Base-by-base conservation (phyloP, 176 grass and related monocot genomes). In the Alloteropsis semialata region DNA sequence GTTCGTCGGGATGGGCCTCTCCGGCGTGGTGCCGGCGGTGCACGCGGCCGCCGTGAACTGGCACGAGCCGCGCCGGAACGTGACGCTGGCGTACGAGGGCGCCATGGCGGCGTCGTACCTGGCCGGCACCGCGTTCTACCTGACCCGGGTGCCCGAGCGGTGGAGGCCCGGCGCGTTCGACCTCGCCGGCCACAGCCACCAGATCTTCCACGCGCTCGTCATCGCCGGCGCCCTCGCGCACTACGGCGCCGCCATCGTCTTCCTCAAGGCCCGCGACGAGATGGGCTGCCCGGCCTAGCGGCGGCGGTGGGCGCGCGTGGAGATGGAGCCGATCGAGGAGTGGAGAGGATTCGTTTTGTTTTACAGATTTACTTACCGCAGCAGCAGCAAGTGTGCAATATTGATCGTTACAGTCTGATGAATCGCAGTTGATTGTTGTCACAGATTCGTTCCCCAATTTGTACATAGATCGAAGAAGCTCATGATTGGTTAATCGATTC, bases 131-230 rank as follows among this genome's bases (percentile, higher is more conserved):
- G 85, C 66, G 0, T 93, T 98, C 74, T 98, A 98, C 55, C 71
- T 93, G 51, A 77, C 84, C 13, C 82, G 96, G 34, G 83, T 96
- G 64, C 96, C 96, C 0, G 93, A 99, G 79, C 84, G 96, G 69
- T 99, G 96, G 96, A 69, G 62, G 48, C 93, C 96, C 4, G 91
- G 96, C 6, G 64, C 58, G 36, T 99, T 99, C 50, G 96, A 99
- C 29, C 81, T 96, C 22, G 81, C 88, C 36, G 96, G 96, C 0
- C 96, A 99, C 55, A 99, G 93, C 81, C 96, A 99, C 36, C 96
- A 96, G 87, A 99, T 99, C 68, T 99, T 99, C 43, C 93, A 96
- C 70, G 76, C 89, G 36, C 85, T 99, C 50, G 96, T 99, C 68
- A 93, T 99, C 70, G 86, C 80, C 84, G 96, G 96, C 34, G 96